Conservation (phyloP, 345 rosid species). For the Hibiscus syriacus region DNA sequence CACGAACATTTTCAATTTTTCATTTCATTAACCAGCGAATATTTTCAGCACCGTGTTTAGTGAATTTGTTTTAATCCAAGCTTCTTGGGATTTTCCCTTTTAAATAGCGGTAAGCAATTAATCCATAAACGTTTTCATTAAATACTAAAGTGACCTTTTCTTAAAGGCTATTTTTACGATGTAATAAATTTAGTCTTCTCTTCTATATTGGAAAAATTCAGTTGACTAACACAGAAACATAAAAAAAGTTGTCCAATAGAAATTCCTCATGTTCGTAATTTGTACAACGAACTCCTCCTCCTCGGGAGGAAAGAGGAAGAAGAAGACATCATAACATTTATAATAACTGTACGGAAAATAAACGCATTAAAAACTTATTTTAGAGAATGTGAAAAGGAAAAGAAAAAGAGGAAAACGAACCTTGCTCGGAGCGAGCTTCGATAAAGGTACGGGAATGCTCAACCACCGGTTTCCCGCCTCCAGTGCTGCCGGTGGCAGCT, state of each 20-base stretch:
- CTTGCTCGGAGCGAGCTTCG: conserved; percentile 64
- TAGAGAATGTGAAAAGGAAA: not conserved
- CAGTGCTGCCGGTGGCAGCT: conserved; percentile 20
- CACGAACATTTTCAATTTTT: not conserved
- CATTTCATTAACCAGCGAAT: not conserved
- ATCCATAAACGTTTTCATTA: too few species aligned
- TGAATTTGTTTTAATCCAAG: not conserved
- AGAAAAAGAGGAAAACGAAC: conserved; percentile 23
- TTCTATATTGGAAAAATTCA: not conserved
- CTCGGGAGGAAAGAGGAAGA: too few species aligned
- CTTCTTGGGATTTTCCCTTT: not conserved
- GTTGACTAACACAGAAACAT: not conserved
- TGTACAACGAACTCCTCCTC: not conserved
- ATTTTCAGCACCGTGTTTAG: not conserved
- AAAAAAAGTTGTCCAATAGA: not conserved
- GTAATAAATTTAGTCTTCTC: too few species aligned
- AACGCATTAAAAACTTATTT: not conserved
- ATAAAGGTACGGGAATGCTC: conserved; percentile 57
- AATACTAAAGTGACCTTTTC: too few species aligned
- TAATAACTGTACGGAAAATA: not conserved
- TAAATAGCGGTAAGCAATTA: too few species aligned
- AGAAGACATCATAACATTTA: too few species aligned
- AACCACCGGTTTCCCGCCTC: conserved; percentile 1
- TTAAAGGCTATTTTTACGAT: too few species aligned
- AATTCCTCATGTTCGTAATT: not conserved